These are phyloP conservation scores for Tolypocladium capitatum DNA, from an alignment of 2,329 filamentous ascomycete genomes.

Conservation along the genomic window DNA sequence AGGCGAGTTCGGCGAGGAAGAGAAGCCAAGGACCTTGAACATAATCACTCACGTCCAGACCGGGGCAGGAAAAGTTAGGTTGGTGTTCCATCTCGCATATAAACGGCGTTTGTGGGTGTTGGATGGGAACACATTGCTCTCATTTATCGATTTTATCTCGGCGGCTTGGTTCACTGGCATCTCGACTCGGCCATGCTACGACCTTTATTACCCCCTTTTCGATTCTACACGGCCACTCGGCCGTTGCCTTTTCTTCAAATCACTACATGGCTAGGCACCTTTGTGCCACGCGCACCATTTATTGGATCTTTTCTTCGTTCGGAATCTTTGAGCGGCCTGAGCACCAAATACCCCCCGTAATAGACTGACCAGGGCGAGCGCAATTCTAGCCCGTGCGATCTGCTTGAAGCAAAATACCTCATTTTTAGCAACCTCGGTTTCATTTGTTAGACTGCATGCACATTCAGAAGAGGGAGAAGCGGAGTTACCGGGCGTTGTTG, in stretches of 20 bases:
- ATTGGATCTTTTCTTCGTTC: slow-evolving; percentile 4
- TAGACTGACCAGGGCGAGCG: slow-evolving; percentile 21
- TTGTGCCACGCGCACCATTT: not conserved
- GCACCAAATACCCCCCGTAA: slow-evolving; percentile 23
- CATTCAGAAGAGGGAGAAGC: slow-evolving; percentile 7
- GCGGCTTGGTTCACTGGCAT: slow-evolving; percentile 12
- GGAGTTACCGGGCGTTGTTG: slow-evolving; percentile 13
- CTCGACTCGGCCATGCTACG: slow-evolving; percentile 13
- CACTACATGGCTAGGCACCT: not conserved
- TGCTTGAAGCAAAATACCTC: slow-evolving; percentile 16
- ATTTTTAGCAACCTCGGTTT: slow-evolving; percentile 11
- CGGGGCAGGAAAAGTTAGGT: slow-evolving; percentile 3
- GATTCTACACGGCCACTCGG: slow-evolving; percentile 7
- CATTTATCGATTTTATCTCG: slow-evolving; percentile 3
- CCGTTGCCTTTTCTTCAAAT: not conserved
- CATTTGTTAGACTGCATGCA: slow-evolving; percentile 16
- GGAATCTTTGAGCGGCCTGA: slow-evolving; percentile 11
- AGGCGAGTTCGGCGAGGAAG: slow-evolving; percentile 8
- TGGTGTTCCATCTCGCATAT: slow-evolving; percentile 7
- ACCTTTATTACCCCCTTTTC: slow-evolving; percentile 12
- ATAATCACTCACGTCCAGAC: slow-evolving; percentile 13
- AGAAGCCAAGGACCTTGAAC: slow-evolving; percentile 1
- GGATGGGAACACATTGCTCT: slow-evolving; percentile 6
- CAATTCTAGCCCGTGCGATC: slow-evolving; percentile 10
- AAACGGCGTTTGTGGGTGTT: slow-evolving; percentile 8